Percentiles rank a stretch among this genome's conserved stretches.
These are phyloP conservation scores for Ramularia endophylla DNA, from an alignment of 2,329 filamentous ascomycete species.

Conservation along the genomic window DNA sequence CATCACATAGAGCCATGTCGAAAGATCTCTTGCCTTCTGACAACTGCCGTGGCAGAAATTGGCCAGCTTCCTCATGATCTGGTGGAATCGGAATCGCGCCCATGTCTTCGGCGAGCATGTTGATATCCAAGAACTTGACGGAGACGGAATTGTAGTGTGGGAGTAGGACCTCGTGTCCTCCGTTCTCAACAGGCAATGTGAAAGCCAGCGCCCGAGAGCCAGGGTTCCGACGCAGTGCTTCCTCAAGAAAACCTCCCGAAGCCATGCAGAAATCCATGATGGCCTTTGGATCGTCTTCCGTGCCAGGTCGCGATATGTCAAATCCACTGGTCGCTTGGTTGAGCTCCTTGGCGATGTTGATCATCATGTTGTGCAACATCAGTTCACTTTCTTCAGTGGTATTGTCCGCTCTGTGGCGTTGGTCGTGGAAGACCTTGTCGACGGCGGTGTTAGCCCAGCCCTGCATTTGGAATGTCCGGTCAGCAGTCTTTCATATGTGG, in stretches of 20 bases:
- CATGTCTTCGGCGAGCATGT: conserved; percentile 44
- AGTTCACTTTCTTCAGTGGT: conserved; percentile 11
- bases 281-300: not conserved
- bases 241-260: conserved; percentile 47
- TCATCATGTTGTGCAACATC: conserved; percentile 41
- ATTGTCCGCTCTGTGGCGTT: conserved; percentile 36
- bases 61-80: conserved; percentile 18
- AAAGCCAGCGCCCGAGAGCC: not conserved
- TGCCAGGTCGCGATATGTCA: conserved; percentile 10
- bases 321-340: conserved; percentile 33
- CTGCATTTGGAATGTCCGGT: too few species aligned
- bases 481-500: too few species aligned
- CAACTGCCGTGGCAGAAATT: conserved; percentile 6
- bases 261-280: conserved; percentile 54
- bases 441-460: conserved; percentile 42
- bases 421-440: conserved; percentile 39
- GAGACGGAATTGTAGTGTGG: conserved; percentile 26
- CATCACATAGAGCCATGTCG: conserved; percentile 45
- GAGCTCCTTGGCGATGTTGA: conserved; percentile 39
- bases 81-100: conserved; percentile 11
- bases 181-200: not conserved
- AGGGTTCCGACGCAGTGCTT: conserved; percentile 34
- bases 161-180: not conserved
- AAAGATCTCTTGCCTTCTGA: conserved; percentile 29
- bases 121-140: conserved; percentile 41